phyloP scores from a whole-genome alignment of 306 rosid species.

The Citrullus amarus region DNA sequence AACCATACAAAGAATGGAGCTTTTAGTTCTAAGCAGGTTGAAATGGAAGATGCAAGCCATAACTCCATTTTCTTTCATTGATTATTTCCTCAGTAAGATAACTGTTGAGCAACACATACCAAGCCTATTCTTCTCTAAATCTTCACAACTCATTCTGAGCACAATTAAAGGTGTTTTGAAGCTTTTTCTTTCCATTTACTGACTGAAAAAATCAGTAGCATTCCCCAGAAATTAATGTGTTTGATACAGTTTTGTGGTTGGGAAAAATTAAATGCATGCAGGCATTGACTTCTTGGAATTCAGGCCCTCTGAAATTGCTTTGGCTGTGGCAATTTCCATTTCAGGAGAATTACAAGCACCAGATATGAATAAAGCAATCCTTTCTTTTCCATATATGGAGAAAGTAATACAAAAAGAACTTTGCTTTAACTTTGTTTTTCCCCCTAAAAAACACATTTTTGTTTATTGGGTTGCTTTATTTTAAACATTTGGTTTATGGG shows the following conservation, averaged over 20 bases:
- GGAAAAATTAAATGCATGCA: slow-evolving; percentile 32
- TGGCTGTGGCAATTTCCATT: slow-evolving; percentile 57
- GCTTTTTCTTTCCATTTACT: slow-evolving; percentile 10
- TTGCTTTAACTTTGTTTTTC: not conserved
- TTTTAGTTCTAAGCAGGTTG: slow-evolving; percentile 42
- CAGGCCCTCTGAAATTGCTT: slow-evolving; percentile 76
- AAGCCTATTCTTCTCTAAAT: slow-evolving; percentile 17
- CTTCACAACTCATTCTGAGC: slow-evolving; percentile 34
- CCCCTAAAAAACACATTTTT: not conserved
- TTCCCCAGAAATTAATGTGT: slow-evolving; percentile 25
- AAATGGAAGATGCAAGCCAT: slow-evolving; percentile 66
- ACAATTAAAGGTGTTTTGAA: slow-evolving; percentile 33
- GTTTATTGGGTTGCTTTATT: not conserved
- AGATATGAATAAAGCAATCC: slow-evolving; percentile 30
- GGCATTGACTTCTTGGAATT: slow-evolving; percentile 80
- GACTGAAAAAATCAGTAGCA: not conserved
- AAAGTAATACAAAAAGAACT: slow-evolving; percentile 33
- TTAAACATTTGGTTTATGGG: slow-evolving; percentile 5
- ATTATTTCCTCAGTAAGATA: slow-evolving; percentile 45
- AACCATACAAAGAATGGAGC: slow-evolving; percentile 54
- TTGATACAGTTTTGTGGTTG: slow-evolving; percentile 21
- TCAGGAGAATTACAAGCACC: slow-evolving; percentile 27
- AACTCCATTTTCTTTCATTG: slow-evolving; percentile 57
- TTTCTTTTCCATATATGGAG: slow-evolving; percentile 32
- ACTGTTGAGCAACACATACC: slow-evolving; percentile 14